A percentile compares a stretch with the other conserved stretches of the same genome.
phyloP scores from a whole-genome alignment of 768 basidiomycete genomes.

The Suillus subluteus region DNA sequence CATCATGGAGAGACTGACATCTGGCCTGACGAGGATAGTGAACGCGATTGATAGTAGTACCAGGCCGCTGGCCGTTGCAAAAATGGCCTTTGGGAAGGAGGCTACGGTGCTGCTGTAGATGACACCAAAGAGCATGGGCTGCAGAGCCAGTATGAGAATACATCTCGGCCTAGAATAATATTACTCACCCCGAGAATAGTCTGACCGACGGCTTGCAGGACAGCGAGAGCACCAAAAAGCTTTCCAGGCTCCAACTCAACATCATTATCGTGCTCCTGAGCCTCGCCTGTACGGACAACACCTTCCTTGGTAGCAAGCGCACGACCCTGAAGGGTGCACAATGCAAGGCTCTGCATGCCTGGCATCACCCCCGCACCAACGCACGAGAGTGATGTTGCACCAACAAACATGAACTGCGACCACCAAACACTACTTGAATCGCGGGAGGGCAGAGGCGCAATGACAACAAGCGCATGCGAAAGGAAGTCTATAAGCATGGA shows the following conservation, averaged over 20 bases:
- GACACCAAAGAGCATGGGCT: slow-evolving; percentile 73
- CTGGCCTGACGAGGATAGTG: slow-evolving; percentile 46
- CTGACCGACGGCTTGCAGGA: slow-evolving; percentile 67
- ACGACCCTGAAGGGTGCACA: slow-evolving; percentile 56
- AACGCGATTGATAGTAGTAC: slow-evolving; percentile 51
- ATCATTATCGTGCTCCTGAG: slow-evolving; percentile 17
- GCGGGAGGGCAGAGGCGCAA: slow-evolving; percentile 50
- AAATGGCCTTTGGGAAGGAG: slow-evolving; percentile 69
- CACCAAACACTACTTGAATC: slow-evolving; percentile 21
- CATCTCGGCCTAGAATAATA: not conserved
- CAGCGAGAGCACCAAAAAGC: slow-evolving; percentile 73
- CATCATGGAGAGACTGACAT: slow-evolving; percentile 26
- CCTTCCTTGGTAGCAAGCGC: slow-evolving; percentile 37
- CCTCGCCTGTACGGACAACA: slow-evolving; percentile 28
- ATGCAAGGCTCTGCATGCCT: slow-evolving; percentile 71
- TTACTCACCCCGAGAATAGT: slow-evolving; percentile 55
- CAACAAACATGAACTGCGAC: slow-evolving; percentile 54
- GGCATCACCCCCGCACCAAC: slow-evolving; percentile 74
- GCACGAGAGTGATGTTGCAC: slow-evolving; percentile 61
- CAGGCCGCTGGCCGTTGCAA: slow-evolving; percentile 61
- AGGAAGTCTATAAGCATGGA: slow-evolving; percentile 71
- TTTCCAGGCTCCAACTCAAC: slow-evolving; percentile 50
- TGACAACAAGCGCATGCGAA: slow-evolving; percentile 63
- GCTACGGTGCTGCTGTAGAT: slow-evolving; percentile 69
- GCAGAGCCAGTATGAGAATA: slow-evolving; percentile 22